These are phyloP conservation scores for Botryotinia convoluta DNA, from an alignment of 2,329 filamentous ascomycete genomes.

Conservation along the genomic window DNA sequence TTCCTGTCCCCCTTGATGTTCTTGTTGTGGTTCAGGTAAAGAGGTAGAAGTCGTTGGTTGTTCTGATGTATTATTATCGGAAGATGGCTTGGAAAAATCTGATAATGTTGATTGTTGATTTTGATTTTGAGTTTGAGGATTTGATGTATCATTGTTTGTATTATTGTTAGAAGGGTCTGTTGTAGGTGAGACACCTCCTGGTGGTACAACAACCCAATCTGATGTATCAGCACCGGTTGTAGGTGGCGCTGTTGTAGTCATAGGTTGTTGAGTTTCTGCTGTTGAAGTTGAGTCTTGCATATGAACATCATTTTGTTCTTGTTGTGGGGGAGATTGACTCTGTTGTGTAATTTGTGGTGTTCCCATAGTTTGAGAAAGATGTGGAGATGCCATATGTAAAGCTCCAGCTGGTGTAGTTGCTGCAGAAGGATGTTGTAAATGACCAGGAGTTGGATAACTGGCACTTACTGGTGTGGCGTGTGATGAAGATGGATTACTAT, in stretches of 20 bases:
- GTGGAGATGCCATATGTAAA: slow-evolving; percentile 45
- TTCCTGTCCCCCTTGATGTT: slow-evolving; percentile 23
- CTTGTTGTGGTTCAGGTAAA: slow-evolving; percentile 16
- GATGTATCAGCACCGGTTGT: slow-evolving; percentile 49
- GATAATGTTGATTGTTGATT: background rate
- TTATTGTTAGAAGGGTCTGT: slow-evolving; percentile 17
- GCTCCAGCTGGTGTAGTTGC: slow-evolving; percentile 52
- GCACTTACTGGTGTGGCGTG: slow-evolving; percentile 57
- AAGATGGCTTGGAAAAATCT: slow-evolving; percentile 9
- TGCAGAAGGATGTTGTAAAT: slow-evolving; percentile 56
- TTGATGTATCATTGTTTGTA: background rate
- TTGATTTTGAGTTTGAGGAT: background rate
- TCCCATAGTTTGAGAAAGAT: slow-evolving; percentile 34
- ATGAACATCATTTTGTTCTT: slow-evolving; percentile 22
- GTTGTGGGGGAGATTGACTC: slow-evolving; percentile 15
- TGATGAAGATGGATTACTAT: slow-evolving; percentile 51
- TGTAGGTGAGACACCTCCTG: slow-evolving; percentile 50
- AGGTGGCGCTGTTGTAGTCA: slow-evolving; percentile 20
- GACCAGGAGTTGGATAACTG: slow-evolving; percentile 56
- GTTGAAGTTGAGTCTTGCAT: slow-evolving; percentile 22
- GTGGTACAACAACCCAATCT: slow-evolving; percentile 75
- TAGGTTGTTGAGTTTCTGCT: slow-evolving; percentile 17
- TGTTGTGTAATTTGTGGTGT: slow-evolving; percentile 29
- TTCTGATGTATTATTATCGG: slow-evolving; percentile 14
- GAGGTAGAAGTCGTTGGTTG: slow-evolving; percentile 1